Base-by-base conservation (phyloP, 495 filamentous ascomycete genomes). In the Penicillium canariense region DNA sequence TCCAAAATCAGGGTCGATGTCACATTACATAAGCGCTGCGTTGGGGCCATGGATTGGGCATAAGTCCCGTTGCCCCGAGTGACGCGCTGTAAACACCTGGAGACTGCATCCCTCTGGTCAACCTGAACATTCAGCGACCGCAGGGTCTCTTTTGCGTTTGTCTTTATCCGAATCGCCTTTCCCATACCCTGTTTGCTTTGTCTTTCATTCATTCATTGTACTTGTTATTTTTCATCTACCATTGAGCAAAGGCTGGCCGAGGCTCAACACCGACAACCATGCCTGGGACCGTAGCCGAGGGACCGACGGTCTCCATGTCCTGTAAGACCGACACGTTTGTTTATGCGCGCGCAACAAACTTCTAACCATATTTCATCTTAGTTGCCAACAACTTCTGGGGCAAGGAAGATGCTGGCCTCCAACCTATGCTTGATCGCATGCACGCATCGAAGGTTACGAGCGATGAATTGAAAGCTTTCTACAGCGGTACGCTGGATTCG, bases 321-420 rank as follows among this genome's bases (percentile, higher is more conserved):
- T 87, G 84, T 84, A 80, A 56, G 77, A 38, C 18, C 20, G 43
- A 27, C 44, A 23, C n/a, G 4, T 14, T 32, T 18, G 12, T 22
- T 18, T 11, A n/a, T 10, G 22, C 40, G 25, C 7, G 22, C 40
- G 25, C 7, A 17, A 44, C 10, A 27, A 38, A 4, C 9, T 25
- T 25, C 60, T 69, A 54, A 72, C 59, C 22, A 27, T 7, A 7
- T 30, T 32, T 23, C 27, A 20, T 26, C 44, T 20, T 59, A 96
- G 91, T 97, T 73, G 91, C 95, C 63, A 97, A 97, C 75, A 97
- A 99, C 69, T 99, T 99, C 74, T 99, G 95, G 95, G 95, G 95
- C 55, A 97, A 93, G 78, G 91, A 99, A 69, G 95, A 99, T 77
- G 95, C 95, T 35, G 95, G 95, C 59, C 89, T 97, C 60, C 79